Percentiles rank a stretch among this genome's conserved stretches.
These are phyloP conservation scores for Pseudogymnoascus sp. DNA, from an alignment of 2,329 filamentous ascomycete species.

Conservation along the genomic window DNA sequence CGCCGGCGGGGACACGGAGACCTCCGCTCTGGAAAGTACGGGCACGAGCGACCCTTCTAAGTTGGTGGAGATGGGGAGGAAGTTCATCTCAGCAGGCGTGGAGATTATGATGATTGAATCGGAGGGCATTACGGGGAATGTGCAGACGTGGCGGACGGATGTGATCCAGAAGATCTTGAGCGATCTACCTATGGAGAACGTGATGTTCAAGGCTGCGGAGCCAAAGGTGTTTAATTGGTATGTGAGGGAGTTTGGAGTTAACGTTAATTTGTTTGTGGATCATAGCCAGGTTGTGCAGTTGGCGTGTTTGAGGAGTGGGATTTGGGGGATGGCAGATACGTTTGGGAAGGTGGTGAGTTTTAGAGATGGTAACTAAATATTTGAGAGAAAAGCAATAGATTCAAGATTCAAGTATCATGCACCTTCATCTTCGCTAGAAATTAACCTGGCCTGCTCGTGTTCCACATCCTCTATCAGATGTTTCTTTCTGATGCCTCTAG, in stretches of 20 bases:
- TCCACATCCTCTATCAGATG: no score
- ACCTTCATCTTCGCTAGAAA: no score
- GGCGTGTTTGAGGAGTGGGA: constrained; percentile 41
- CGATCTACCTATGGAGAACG: constrained; percentile 42
- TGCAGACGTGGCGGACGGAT: constrained; percentile 45
- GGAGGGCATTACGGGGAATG: constrained; percentile 52
- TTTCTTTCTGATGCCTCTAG: no score
- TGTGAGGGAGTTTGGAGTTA: constrained; percentile 46
- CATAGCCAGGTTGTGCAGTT: constrained; percentile 51
- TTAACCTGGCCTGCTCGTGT: no score
- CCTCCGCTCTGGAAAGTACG: constrained; percentile 38
- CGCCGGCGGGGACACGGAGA: constrained; percentile 44
- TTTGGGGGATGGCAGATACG: constrained; percentile 49
- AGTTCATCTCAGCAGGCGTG: constrained; percentile 44
- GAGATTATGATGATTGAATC: constrained; percentile 51
- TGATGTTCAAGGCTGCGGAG: constrained; percentile 52
- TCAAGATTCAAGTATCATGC: no score
- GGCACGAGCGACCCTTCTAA: constrained; percentile 43
- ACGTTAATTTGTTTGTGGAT: constrained; percentile 50
- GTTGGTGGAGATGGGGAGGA: constrained; percentile 40
- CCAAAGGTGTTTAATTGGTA: constrained; percentile 50
- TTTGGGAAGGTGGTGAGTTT: constrained; percentile 44
- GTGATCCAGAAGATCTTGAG: constrained; percentile 45
- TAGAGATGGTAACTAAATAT: constrained; percentile 4
- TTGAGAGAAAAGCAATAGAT: no score